A percentile compares a stretch with the other conserved stretches of the same genome.
Conservation (phyloP, 176 grass and related monocot species). For the Ananas comosus region DNA sequence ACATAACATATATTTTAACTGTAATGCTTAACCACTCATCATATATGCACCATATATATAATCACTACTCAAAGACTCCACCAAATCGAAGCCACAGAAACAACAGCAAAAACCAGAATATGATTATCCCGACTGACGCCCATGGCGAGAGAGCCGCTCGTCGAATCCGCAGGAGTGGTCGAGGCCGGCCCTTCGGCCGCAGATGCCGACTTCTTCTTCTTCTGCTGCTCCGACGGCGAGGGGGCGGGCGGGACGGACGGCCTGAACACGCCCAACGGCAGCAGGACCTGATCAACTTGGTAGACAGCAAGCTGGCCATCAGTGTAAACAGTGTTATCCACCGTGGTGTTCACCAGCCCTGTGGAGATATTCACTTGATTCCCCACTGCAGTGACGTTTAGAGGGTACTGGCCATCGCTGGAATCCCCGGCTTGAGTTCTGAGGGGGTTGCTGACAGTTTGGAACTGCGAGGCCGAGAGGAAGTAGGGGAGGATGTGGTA, state of each 20-base stretch:
- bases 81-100: background rate
- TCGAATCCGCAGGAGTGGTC: background rate
- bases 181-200: slow-evolving; percentile 15
- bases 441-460: slow-evolving; percentile 88
- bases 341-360: slow-evolving; percentile 60
- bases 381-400: slow-evolving; percentile 60
- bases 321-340: slow-evolving; percentile 51
- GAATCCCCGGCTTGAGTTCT: slow-evolving; percentile 72
- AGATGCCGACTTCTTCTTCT: slow-evolving; percentile 45
- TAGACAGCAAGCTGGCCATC: slow-evolving; percentile 61
- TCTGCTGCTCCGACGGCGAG: slow-evolving; percentile 30
- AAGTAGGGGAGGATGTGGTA: slow-evolving; percentile 57
- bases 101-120: background rate
- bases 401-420: slow-evolving; percentile 43
- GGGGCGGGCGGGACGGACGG: slow-evolving; percentile 35
- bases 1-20: background rate
- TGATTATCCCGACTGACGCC: background rate
- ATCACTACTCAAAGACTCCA: background rate
- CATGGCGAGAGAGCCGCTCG: background rate
- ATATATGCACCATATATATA: background rate
- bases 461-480: slow-evolving; percentile 50
- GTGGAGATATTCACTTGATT: slow-evolving; percentile 76
- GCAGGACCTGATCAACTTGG: slow-evolving; percentile 67
- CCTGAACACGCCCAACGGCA: slow-evolving; percentile 49
- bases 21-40: background rate